Conservation (phyloP, 352 stramenopile species). For the Pythium aquatile region DNA sequence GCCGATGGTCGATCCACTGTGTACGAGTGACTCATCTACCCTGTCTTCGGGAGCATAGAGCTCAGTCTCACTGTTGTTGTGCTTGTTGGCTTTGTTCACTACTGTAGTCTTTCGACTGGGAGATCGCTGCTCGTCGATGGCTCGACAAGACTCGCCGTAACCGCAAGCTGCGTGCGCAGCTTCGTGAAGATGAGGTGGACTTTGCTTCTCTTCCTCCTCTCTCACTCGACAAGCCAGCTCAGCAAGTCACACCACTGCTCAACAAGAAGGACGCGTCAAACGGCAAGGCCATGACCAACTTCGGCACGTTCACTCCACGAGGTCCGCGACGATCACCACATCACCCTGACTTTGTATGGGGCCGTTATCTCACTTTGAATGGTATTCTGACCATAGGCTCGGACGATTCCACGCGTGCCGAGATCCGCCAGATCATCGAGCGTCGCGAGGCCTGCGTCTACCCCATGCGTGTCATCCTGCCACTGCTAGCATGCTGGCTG, state of each 20-base stretch:
- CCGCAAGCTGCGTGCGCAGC: slow-evolving; percentile 42
- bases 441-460: slow-evolving; percentile 45
- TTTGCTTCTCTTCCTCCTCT: slow-evolving; percentile 59
- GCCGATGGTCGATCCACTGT: slow-evolving; percentile 67
- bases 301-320: slow-evolving; percentile 8
- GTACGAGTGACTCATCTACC: slow-evolving; percentile 27
- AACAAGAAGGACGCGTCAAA: not conserved
- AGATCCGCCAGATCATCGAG: slow-evolving; percentile 44
- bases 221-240: not conserved
- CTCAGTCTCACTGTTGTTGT: too few relatives aligned
- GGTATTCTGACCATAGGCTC: not conserved
- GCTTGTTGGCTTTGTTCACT: not conserved
- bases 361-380: not conserved
- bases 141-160: slow-evolving; percentile 61
- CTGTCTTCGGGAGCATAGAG: too few relatives aligned
- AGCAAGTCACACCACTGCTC: slow-evolving; percentile 7
- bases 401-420: slow-evolving; percentile 38
- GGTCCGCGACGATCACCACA: not conserved
- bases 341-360: not conserved
- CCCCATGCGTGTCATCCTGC: slow-evolving; percentile 52
- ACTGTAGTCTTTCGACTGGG: slow-evolving; percentile 57
- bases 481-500: slow-evolving; percentile 64
- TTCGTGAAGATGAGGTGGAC: slow-evolving; percentile 53
- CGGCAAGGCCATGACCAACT: not conserved
- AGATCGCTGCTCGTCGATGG: slow-evolving; percentile 62